Evolutionary conservation across 2,329 filamentous ascomycete species (phyloP).

Genomic region (Fusarium sulawesiense): DNA sequence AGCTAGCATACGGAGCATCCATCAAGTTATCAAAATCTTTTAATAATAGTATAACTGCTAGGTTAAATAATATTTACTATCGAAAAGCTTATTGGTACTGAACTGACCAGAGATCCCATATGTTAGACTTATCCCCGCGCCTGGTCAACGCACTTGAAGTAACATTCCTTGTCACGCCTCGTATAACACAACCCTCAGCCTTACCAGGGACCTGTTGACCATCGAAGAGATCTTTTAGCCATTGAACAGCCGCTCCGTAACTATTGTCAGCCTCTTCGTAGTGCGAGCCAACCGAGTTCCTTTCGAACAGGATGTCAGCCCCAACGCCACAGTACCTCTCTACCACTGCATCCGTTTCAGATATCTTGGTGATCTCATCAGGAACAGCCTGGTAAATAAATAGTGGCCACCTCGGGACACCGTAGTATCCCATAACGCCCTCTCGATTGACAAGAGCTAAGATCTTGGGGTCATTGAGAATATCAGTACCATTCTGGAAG

Average conservation of each 20-base stretch:
- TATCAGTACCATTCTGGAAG: slow-evolving; percentile 19
- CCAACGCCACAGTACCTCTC: slow-evolving; percentile 33
- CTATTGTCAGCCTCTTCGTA: slow-evolving; percentile 7
- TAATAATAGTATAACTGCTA: too few species aligned
- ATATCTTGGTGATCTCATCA: slow-evolving; percentile 34
- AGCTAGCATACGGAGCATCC: too few species aligned
- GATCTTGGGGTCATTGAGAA: slow-evolving; percentile 19
- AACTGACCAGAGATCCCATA: slow-evolving; percentile 32
- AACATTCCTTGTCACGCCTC: slow-evolving; percentile 32
- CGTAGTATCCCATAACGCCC: slow-evolving; percentile 41
- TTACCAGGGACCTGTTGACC: background rate
- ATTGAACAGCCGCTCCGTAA: slow-evolving; percentile 15
- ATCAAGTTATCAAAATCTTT: too few species aligned
- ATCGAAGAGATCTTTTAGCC: slow-evolving; percentile 15
- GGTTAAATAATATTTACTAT: too few species aligned
- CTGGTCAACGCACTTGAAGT: slow-evolving; percentile 3
- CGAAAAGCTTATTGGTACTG: too few species aligned
- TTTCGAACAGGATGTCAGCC: slow-evolving; percentile 36
- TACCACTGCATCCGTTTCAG: slow-evolving; percentile 33
- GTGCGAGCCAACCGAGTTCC: slow-evolving; percentile 34
- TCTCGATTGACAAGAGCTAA: slow-evolving; percentile 24
- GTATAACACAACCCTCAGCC: slow-evolving; percentile 30
- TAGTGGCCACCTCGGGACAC: slow-evolving; percentile 36
- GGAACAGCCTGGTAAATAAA: slow-evolving; percentile 37
- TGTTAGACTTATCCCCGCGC: slow-evolving; percentile 1